These are phyloP conservation scores for Echinosophora koreensis DNA, from an alignment of 306 rosid genomes.

Conservation along the genomic window DNA sequence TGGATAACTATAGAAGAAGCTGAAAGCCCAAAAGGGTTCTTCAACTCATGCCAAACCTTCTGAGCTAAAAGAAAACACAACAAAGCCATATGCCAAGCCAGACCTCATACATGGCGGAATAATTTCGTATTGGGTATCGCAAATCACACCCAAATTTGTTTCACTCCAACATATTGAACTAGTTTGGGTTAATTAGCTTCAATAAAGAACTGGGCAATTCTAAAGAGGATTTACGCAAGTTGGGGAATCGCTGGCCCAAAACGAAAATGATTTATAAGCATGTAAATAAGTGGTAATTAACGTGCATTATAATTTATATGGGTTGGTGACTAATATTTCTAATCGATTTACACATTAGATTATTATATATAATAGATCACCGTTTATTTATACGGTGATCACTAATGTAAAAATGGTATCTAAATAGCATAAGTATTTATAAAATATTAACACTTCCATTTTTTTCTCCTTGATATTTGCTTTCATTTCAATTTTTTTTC, in stretches of 20 bases:
- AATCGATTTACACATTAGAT: too few relatives aligned
- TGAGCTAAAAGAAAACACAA: too few relatives aligned
- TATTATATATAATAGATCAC: too few relatives aligned
- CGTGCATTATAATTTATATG: too few relatives aligned
- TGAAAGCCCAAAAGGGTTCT: background rate
- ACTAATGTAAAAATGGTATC: too few relatives aligned
- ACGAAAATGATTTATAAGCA: background rate
- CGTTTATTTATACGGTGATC: too few relatives aligned
- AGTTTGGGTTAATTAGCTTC: background rate
- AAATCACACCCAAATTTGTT: background rate
- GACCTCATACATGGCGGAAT: background rate
- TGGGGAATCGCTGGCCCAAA: background rate
- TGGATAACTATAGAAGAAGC: background rate
- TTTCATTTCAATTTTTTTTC: background rate
- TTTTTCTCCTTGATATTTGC: background rate
- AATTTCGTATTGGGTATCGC: background rate
- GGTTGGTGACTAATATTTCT: too few relatives aligned
- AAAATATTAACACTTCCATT: too few relatives aligned
- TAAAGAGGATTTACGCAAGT: background rate
- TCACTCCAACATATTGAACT: background rate
- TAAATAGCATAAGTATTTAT: too few relatives aligned
- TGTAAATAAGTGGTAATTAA: too few relatives aligned
- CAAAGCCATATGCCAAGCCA: too few relatives aligned
- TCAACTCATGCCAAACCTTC: background rate
- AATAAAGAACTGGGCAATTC: background rate